Conservation (phyloP, 306 rosid species). For the Casuarina glauca region DNA sequence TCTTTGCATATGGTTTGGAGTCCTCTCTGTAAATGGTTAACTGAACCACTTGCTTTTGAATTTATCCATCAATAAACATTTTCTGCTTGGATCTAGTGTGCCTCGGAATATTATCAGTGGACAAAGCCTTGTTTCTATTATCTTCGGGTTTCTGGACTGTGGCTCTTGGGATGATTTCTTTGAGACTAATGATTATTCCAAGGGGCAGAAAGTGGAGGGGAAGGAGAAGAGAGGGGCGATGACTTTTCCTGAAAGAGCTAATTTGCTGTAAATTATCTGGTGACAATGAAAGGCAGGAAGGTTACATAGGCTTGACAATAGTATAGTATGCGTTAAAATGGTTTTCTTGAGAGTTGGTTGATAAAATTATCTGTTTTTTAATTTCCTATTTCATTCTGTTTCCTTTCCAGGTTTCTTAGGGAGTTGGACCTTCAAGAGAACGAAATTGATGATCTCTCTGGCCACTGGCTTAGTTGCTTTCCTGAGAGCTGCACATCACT, state of each 20-base stretch:
- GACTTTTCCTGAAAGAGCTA: background rate
- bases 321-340: background rate
- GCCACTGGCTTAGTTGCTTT: constrained; percentile 93
- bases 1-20: background rate
- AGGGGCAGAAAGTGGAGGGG: background rate
- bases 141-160: background rate
- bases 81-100: background rate
- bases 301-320: background rate
- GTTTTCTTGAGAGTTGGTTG: background rate
- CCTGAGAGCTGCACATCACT: constrained; percentile 83
- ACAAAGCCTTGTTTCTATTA: background rate
- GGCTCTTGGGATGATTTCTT: background rate
- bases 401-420: constrained; percentile 57
- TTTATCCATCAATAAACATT: background rate
- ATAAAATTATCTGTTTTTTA: background rate
- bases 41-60: background rate
- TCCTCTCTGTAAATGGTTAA: background rate
- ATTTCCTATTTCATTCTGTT: background rate
- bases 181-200: no score
- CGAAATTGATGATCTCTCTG: constrained; percentile 77
- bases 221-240: background rate
- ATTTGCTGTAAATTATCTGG: no score
- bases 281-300: background rate
- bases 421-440: constrained; percentile 97
- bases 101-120: no score